phyloP scores from a whole-genome alignment of 257 asterid species.

The Solanum chiquidenum region DNA sequence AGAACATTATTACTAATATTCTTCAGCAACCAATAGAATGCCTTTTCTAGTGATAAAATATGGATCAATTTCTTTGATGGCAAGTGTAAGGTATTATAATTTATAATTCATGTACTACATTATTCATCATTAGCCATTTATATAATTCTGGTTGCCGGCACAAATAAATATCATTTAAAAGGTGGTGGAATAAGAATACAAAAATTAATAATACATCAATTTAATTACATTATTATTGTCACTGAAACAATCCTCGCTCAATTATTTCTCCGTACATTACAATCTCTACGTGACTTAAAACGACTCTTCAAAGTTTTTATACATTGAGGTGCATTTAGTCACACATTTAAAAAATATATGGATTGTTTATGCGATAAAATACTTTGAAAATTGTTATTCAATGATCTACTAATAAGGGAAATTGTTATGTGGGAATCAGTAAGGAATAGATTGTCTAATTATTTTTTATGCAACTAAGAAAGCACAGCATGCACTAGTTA shows the following conservation, averaged over 20 bases:
- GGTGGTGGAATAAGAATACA: neutral
- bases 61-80: neutral
- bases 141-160: neutral
- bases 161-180: neutral
- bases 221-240: neutral
- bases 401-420: neutral
- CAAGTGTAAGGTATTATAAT: neutral
- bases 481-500: too few relatives aligned
- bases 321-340: neutral
- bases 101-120: neutral
- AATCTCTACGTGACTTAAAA: neutral
- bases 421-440: neutral
- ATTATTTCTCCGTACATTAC: neutral
- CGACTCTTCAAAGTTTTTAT: neutral
- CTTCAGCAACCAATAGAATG: neutral
- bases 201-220: neutral
- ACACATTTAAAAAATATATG: neutral
- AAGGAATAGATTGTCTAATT: neutral
- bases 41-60: neutral
- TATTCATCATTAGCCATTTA: neutral
- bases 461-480: too few relatives aligned
- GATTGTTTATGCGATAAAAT: neutral
- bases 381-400: neutral
- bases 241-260: neutral
- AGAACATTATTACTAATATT: neutral